A percentile compares a stretch with the other conserved stretches of the same genome.
phyloP scores from a whole-genome alignment of 305 asterid genomes.

The Plantago coronopus region DNA sequence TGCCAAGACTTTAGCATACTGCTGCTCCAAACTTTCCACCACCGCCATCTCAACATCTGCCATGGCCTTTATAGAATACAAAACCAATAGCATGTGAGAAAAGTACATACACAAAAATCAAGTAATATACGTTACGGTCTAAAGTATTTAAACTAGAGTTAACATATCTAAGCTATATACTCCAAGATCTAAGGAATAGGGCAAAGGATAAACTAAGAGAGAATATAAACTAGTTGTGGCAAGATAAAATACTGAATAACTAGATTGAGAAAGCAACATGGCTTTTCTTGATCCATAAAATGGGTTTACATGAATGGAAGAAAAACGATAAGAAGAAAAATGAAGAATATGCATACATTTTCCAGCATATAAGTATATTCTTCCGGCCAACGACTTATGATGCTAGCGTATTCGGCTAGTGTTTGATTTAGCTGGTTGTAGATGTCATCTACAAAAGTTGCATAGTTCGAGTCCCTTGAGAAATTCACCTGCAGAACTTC shows the following conservation, averaged over 20 bases:
- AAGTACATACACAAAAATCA: background rate
- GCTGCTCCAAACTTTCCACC: constrained; percentile 74
- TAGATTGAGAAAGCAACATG: too few relatives aligned
- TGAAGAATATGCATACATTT: constrained; percentile 41
- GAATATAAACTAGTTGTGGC: too few relatives aligned
- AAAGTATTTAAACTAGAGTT: too few relatives aligned
- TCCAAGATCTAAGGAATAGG: background rate
- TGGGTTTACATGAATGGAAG: background rate
- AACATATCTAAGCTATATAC: too few relatives aligned
- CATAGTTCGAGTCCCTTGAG: constrained; percentile 44
- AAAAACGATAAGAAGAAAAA: background rate
- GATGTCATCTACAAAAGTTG: constrained; percentile 68
- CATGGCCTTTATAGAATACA: constrained; percentile 48
- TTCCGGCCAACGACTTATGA: constrained; percentile 89
- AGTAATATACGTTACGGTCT: too few relatives aligned
- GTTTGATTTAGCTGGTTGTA: constrained; percentile 70
- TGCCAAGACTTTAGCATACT: constrained; percentile 63
- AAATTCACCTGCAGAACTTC: constrained; percentile 53
- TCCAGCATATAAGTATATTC: constrained; percentile 71
- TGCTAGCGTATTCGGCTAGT: constrained; percentile 61
- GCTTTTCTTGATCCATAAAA: background rate
- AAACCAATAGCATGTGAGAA: constrained; percentile 6
- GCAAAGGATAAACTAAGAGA: background rate
- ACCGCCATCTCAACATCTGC: constrained; percentile 85
- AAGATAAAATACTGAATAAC: too few relatives aligned